phyloP scores from a whole-genome alignment of 1,139 yeast species.

The Hanseniaspora uvarum region DNA sequence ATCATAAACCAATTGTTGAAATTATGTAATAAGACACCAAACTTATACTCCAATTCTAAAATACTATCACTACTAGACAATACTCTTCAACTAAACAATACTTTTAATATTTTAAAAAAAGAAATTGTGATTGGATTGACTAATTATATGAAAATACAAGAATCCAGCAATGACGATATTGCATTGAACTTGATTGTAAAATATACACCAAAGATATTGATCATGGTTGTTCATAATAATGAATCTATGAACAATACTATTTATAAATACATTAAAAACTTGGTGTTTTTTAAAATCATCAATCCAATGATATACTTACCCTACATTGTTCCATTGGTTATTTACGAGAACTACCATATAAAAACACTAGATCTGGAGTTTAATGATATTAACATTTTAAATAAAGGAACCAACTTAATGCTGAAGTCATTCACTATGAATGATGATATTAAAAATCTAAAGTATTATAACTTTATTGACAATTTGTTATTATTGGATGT shows the following conservation, averaged over 20 bases:
- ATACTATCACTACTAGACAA: neutral
- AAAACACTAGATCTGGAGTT: neutral
- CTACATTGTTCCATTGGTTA: neutral
- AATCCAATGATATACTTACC: neutral
- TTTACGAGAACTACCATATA: neutral
- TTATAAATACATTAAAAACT: neutral
- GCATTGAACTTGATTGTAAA: neutral
- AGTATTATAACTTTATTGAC: neutral
- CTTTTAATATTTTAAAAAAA: neutral
- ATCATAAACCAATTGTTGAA: neutral
- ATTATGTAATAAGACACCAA: neutral
- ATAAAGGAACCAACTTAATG: neutral
- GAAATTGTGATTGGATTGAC: neutral
- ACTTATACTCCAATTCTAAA: neutral
- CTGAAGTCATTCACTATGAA: neutral
- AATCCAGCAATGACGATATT: neutral
- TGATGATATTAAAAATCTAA: neutral
- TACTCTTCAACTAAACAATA: neutral
- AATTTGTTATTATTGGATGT: neutral
- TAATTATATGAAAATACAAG: neutral
- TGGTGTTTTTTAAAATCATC: neutral
- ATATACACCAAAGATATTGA: neutral
- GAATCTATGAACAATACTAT: neutral
- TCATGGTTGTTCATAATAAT: neutral
- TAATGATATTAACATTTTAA: neutral